phyloP scores from a whole-genome alignment of 257 asterid species.

The Cynanchum wilfordii region DNA sequence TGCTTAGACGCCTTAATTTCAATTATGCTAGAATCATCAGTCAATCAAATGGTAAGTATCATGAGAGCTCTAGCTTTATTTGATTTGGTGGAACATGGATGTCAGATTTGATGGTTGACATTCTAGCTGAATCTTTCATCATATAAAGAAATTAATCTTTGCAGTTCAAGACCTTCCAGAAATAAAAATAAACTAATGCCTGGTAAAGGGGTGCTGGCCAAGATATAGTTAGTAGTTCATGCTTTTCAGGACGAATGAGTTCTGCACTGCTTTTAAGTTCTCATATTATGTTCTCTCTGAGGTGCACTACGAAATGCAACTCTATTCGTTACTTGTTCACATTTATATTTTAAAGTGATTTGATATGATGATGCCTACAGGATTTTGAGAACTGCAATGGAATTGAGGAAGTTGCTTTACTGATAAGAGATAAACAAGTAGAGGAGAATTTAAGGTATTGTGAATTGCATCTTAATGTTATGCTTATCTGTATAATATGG shows the following conservation, averaged over 20 bases:
- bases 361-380: conserved; percentile 31
- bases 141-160: not conserved
- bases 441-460: conserved; percentile 75
- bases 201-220: not conserved
- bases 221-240: not conserved
- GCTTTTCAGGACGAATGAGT: not conserved
- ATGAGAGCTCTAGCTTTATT: not conserved
- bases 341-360: not conserved
- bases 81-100: too few relatives aligned
- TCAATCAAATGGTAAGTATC: conserved; percentile 72
- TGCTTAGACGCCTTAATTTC: conserved; percentile 86
- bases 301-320: not conserved
- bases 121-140: not conserved
- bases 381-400: conserved; percentile 92
- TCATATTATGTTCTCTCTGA: not conserved
- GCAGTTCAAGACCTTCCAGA: not conserved
- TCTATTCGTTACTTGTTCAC: not conserved
- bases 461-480: not conserved
- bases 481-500: not conserved
- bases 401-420: conserved; percentile 81
- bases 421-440: conserved; percentile 67
- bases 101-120: not conserved
- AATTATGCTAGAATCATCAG: conserved; percentile 86
- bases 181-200: not conserved
- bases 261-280: not conserved